Base-by-base conservation (phyloP, 805 yeast genomes). In the Tetrapisispora arboricola region DNA sequence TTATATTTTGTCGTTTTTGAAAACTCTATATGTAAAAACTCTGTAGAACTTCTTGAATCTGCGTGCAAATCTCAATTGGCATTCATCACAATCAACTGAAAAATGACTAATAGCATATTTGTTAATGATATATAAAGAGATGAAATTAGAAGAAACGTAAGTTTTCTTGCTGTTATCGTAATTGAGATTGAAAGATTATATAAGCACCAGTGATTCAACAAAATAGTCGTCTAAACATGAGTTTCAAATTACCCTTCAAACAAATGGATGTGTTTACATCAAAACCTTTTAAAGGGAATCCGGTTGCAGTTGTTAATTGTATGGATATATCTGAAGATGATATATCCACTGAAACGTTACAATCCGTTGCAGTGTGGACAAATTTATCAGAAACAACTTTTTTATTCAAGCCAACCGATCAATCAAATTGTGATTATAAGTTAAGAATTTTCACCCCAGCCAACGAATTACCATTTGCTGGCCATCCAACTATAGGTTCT, bases 401-500 rank as follows among this genome's bases (percentile, higher is more conserved):
- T 48, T 58, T 76, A 8, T 53, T 63, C 34, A 66, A 64, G 21
- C 67, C 76, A 6, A 62, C 70, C 0, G 45, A 45, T 9, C 15
- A 29, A 7, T 41, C 52, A 1, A 49, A 51, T 6, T 73, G 72
- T 4, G 72, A 71, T 51, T 76, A 75, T 54, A 61, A 53, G 40
- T 56, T 75, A 6, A 58, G 78, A 25, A 76, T 76, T 3, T 76
- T 74, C 50, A 62, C 72, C 0, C 72, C 76, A 2, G 45, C 31
- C 2, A 31, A 34, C 3, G 81, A 76, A 48, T 50, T 76, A 19
- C 78, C 78, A 7, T 76, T 76, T 60, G 81, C 83, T 1, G 82
- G 83, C 6, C 82, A 76, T 48, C 83, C 82, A 3, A 76, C 79
- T 0, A 48, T 76, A 25, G 82, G 81, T 4, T 59, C 76, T 1